Base-by-base conservation (phyloP, 495 filamentous ascomycete genomes). In the Penicillium pulvis region DNA sequence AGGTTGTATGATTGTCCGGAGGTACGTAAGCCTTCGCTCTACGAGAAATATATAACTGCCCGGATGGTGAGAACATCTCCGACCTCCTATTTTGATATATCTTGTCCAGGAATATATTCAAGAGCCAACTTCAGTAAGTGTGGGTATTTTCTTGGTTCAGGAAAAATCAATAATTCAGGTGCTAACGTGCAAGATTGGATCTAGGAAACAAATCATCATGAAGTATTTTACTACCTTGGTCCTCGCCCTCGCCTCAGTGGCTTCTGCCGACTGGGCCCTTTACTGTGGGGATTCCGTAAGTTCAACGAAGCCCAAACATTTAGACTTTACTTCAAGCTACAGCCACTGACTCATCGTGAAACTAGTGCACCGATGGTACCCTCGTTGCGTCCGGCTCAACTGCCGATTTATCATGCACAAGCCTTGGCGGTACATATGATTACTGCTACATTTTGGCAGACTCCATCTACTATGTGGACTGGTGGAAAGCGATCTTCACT, bases 241-340 rank as follows among this genome's bases (percentile, higher is more conserved):
- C 26, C 46, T 49, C 14, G 7, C 46, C 8, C 26, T 49, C 26
- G 46, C 46, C 46, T 49, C 46, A 26, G 46, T 49, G 23, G 46
- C 46, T 4, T 33, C 24, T 10, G 46, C 46, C 11, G 46, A 49
- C 46, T 49, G 46, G 46, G 46, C 46, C 7, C 46, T 49, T 3
- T 49, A 49, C 46, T 49, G 46, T 26, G 46, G 46, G 3, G 46
- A 49, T 24, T 49, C 46, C 5, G 46, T 49, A 31, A 30, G 46
- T 31, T 26, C 19, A 24, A 23, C 20, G 6, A 33, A 14, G 10
- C 33, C 33, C 1, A 36, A 36, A 36, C 12, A 6, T 9, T 12
- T 9, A 36, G 6, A n/a, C 4, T 11, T 11, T 12, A 1, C 10
- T 1, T 2, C 33, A 36, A 12, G 44, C 16, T 26, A 16, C 16